Conservation (phyloP, 768 basidiomycete genomes). For the Pleurotus platypus region DNA sequence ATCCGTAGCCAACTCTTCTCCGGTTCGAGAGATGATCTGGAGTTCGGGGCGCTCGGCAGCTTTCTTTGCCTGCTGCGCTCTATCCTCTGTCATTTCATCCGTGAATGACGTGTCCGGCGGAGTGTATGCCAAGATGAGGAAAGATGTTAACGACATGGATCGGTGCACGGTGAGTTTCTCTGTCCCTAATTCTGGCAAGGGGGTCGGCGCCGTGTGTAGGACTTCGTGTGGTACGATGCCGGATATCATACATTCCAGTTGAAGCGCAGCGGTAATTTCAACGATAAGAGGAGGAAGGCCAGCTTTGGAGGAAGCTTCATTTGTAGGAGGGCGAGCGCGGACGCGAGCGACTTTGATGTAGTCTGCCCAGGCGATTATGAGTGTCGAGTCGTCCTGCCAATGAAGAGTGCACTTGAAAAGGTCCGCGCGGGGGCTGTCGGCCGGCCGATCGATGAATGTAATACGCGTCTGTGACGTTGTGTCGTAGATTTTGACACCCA, state of each 20-base stretch:
- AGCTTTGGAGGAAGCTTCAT: conserved; percentile 36
- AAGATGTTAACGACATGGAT: conserved; percentile 51
- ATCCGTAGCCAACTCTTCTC: conserved; percentile 86
- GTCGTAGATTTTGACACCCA: conserved; percentile 93
- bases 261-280: conserved; percentile 89
- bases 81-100: conserved; percentile 74
- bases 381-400: conserved; percentile 90
- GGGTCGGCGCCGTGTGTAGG: conserved; percentile 20
- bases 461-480: conserved; percentile 72
- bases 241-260: conserved; percentile 93
- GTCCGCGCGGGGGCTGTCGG: conserved; percentile 86
- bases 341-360: conserved; percentile 87
- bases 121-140: conserved; percentile 85
- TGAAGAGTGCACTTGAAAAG: conserved; percentile 89
- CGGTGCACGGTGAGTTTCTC: conserved; percentile 11
- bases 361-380: conserved; percentile 93
- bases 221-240: conserved; percentile 81
- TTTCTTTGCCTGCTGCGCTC: conserved; percentile 73
- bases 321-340: conserved; percentile 51
- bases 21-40: conserved; percentile 82
- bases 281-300: conserved; percentile 62
- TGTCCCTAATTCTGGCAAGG: conserved; percentile 11
- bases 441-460: conserved; percentile 79
- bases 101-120: conserved; percentile 67
- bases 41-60: conserved; percentile 91